A percentile compares a stretch with the other conserved stretches of the same genome.
Conservation (phyloP, 305 asterid genomes). For the Solanum chacoense region DNA sequence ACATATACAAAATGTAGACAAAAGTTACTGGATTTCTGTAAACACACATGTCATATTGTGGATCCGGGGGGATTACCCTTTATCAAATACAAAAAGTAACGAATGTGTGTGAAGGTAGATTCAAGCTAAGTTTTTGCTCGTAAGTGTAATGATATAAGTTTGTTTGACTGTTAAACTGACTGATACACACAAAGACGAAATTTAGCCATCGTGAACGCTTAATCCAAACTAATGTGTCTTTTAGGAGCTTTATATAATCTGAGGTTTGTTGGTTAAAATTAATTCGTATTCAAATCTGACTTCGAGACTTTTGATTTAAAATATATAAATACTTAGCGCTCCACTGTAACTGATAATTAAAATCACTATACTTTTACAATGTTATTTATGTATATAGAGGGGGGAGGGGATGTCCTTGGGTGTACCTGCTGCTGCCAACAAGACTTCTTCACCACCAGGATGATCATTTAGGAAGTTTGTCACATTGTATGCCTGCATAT, state of each 20-base stretch:
- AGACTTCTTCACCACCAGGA: slow-evolving; percentile 72
- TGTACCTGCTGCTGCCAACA: slow-evolving; percentile 48
- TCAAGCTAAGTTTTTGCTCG: background rate
- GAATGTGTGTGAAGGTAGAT: background rate
- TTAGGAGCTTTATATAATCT: background rate
- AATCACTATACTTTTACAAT: too few relatives aligned
- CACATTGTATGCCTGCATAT: slow-evolving; percentile 44
- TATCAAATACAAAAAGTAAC: background rate
- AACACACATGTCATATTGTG: background rate
- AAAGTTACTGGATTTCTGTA: background rate
- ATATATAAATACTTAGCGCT: background rate
- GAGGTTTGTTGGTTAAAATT: background rate
- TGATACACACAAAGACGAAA: background rate
- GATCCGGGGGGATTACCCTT: background rate
- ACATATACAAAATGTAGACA: background rate
- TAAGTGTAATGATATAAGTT: background rate
- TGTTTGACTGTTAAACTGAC: background rate
- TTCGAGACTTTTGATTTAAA: background rate
- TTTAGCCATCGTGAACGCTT: background rate
- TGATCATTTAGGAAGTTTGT: slow-evolving; percentile 59
- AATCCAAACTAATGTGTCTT: background rate
- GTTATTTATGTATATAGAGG: background rate
- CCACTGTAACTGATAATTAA: background rate
- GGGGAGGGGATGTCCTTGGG: background rate
- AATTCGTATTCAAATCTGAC: background rate